These are phyloP conservation scores for Clarireedia monteithiana DNA, from an alignment of 2,329 filamentous ascomycete species.

Conservation along the genomic window DNA sequence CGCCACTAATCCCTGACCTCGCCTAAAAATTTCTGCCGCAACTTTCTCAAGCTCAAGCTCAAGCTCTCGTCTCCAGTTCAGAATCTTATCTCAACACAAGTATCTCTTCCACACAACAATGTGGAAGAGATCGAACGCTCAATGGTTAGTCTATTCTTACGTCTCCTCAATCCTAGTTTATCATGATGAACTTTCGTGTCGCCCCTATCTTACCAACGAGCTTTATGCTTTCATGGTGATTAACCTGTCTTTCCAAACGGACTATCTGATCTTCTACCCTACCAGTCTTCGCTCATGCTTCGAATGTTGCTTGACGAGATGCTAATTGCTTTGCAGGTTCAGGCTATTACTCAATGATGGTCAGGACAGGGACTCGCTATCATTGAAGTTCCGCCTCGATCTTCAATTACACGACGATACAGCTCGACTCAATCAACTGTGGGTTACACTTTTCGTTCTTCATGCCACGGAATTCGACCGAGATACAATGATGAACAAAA, in stretches of 20 bases:
- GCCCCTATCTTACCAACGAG: conserved; percentile 48
- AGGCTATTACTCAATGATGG: neutral
- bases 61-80: neutral
- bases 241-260: conserved; percentile 53
- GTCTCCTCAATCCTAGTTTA: neutral
- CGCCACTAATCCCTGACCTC: no score
- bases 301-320: neutral
- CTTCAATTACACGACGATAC: neutral
- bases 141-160: conserved; percentile 1
- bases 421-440: conserved; percentile 14
- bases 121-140: neutral
- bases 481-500: conserved; percentile 34
- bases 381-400: neutral
- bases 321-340: conserved; percentile 15
- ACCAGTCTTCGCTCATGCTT: neutral
- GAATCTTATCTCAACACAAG: neutral
- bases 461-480: conserved; percentile 1
- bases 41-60: neutral
- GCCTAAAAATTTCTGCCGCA: no score
- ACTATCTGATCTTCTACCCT: conserved; percentile 36
- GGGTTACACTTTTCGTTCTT: conserved; percentile 14
- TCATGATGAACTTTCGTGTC: conserved; percentile 50
- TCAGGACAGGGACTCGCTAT: neutral
- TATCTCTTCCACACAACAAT: neutral
- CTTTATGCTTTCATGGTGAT: conserved; percentile 41